Percentiles rank a stretch among this genome's conserved stretches.
phyloP scores from a whole-genome alignment of 176 grass and related monocot species.

The Oryza glaberrima region DNA sequence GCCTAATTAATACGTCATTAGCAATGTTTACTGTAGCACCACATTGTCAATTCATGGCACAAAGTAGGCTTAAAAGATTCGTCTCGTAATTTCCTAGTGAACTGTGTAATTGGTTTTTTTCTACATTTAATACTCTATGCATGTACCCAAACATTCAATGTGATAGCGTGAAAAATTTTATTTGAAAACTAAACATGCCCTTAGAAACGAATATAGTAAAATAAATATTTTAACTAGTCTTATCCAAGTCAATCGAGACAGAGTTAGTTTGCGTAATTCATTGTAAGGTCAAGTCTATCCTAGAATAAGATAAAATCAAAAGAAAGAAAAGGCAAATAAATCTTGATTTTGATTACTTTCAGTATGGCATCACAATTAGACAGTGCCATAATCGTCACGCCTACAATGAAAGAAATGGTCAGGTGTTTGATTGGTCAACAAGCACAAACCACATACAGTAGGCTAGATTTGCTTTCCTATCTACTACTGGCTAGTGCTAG shows the following conservation, averaged over 20 bases:
- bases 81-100: too few species aligned
- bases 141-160: too few species aligned
- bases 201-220: too few species aligned
- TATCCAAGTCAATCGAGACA: neutral
- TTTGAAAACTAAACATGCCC: too few species aligned
- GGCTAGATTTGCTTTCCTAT: neutral
- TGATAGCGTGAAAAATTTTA: too few species aligned
- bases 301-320: neutral
- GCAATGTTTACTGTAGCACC: too few species aligned
- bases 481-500: neutral
- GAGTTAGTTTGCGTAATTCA: neutral
- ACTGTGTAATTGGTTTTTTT: too few species aligned
- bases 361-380: neutral
- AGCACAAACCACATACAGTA: neutral
- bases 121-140: too few species aligned
- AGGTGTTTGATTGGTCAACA: neutral
- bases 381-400: neutral
- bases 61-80: too few species aligned
- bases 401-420: neutral
- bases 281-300: neutral
- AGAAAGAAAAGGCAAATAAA: neutral
- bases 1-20: too few species aligned
- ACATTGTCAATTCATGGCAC: too few species aligned
- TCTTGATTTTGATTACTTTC: neutral
- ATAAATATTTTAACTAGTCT: neutral